phyloP scores from a whole-genome alignment of 2,329 filamentous ascomycete genomes.

The Xylaria hypoxylon region DNA sequence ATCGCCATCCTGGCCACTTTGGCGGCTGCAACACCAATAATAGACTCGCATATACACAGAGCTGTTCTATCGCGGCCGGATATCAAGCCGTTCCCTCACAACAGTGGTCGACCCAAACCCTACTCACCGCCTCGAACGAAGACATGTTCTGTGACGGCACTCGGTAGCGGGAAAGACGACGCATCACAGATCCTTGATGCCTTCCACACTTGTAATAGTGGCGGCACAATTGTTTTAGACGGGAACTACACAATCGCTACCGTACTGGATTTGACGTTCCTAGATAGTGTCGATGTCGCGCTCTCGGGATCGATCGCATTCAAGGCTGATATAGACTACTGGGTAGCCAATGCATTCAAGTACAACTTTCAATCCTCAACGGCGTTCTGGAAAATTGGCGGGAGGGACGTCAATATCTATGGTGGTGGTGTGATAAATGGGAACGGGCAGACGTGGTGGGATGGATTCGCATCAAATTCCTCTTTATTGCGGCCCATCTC shows the following conservation, averaged over 20 bases:
- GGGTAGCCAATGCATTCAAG: constrained; percentile 72
- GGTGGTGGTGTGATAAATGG: constrained; percentile 69
- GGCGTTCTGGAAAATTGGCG: constrained; percentile 61
- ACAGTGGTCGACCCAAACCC: constrained; percentile 36
- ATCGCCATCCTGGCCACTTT: constrained; percentile 21
- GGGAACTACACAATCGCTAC: constrained; percentile 71
- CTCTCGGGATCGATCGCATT: constrained; percentile 68
- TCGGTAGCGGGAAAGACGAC: constrained; percentile 40
- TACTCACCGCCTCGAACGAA: constrained; percentile 29
- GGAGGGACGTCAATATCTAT: constrained; percentile 70
- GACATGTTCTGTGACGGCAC: constrained; percentile 35
- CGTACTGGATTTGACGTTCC: constrained; percentile 72
- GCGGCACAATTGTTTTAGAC: constrained; percentile 71
- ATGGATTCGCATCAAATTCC: constrained; percentile 62
- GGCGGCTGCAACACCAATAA: constrained; percentile 18
- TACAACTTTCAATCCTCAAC: constrained; percentile 75
- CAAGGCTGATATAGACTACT: constrained; percentile 73
- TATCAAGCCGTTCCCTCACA: constrained; percentile 37
- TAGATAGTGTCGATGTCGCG: constrained; percentile 72
- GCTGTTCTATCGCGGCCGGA: constrained; percentile 33
- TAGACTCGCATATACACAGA: constrained; percentile 9
- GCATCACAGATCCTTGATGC: constrained; percentile 61
- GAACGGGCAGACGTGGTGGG: constrained; percentile 74
- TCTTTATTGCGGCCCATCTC: constrained; percentile 39
- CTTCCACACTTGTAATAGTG: constrained; percentile 69